These are phyloP conservation scores for Dactylorhiza incarnata DNA, from an alignment of 106 monocot species.

Conservation along the genomic window DNA sequence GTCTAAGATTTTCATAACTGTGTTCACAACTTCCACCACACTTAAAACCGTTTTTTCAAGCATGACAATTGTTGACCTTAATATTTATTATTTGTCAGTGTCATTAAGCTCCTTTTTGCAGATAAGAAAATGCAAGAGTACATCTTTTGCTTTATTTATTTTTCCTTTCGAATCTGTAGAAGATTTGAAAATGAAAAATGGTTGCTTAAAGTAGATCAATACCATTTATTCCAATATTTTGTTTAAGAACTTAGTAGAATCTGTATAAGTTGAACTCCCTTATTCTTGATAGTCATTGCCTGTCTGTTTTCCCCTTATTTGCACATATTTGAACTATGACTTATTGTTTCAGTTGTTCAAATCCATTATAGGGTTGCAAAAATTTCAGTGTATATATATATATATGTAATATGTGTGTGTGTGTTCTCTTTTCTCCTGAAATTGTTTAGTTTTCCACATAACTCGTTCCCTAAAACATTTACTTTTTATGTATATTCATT, in stretches of 20 bases:
- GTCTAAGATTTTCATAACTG: no score
- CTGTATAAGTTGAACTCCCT: not conserved
- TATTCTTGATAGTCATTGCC: not conserved
- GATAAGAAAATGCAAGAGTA: not conserved
- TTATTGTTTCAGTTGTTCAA: not conserved
- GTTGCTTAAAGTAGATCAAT: not conserved
- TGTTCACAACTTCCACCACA: no score
- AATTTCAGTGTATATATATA: not conserved
- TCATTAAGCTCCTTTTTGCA: not conserved
- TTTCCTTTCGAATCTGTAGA: not conserved
- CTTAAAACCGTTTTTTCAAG: no score
- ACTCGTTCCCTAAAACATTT: not conserved
- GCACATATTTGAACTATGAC: not conserved
- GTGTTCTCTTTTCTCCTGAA: not conserved
- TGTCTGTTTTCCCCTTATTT: not conserved
- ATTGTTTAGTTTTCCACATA: not conserved
- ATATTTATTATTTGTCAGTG: not conserved
- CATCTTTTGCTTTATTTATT: not conserved
- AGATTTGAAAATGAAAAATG: not conserved
- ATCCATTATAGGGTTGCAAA: not conserved
- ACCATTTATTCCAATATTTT: slow-evolving; percentile 4
- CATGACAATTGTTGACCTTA: not conserved
- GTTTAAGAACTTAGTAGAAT: not conserved
- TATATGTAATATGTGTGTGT: not conserved
- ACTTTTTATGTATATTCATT: not conserved